Evolutionary conservation across 2,329 filamentous ascomycete species (phyloP).

Genomic region (Pseudocercospora musae): DNA sequence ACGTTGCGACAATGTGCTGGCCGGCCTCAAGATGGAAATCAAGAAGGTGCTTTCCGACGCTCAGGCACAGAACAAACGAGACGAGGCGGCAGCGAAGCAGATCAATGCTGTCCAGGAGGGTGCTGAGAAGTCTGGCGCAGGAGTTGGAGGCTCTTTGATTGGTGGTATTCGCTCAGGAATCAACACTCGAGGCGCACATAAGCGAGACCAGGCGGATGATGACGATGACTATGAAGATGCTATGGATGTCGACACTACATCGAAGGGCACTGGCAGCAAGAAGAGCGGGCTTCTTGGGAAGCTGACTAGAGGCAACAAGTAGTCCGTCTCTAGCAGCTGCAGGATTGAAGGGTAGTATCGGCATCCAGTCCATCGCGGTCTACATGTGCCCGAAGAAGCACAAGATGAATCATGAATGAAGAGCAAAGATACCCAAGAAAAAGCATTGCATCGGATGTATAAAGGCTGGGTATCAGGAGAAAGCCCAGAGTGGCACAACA

Average conservation of each 20-base stretch:
- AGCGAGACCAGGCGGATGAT: conserved; percentile 23
- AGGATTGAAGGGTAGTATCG: not conserved
- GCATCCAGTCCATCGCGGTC: not conserved
- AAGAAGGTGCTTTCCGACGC: conserved; percentile 56
- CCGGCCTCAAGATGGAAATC: conserved; percentile 73
- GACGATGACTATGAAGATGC: conserved; percentile 32
- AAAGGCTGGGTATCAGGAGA: not conserved
- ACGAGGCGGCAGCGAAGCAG: conserved; percentile 42
- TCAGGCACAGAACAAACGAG: conserved; percentile 41
- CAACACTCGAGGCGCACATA: conserved; percentile 15
- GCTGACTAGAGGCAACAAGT: not conserved
- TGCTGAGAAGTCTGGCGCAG: conserved; percentile 20
- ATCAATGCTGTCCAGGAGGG: conserved; percentile 33
- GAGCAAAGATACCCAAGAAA: not conserved
- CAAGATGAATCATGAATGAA: not conserved
- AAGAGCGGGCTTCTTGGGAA: not conserved
- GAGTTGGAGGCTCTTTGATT: conserved; percentile 4
- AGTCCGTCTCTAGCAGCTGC: not conserved
- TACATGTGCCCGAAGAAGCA: not conserved
- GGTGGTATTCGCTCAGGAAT: conserved; percentile 7
- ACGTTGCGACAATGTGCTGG: conserved; percentile 72
- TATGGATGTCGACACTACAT: conserved; percentile 35
- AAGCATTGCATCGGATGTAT: not conserved
- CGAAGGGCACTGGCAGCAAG: not conserved
- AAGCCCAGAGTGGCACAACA: not conserved